Conservation (phyloP, 805 yeast genomes). For the Cyberlindnera petersonii region DNA sequence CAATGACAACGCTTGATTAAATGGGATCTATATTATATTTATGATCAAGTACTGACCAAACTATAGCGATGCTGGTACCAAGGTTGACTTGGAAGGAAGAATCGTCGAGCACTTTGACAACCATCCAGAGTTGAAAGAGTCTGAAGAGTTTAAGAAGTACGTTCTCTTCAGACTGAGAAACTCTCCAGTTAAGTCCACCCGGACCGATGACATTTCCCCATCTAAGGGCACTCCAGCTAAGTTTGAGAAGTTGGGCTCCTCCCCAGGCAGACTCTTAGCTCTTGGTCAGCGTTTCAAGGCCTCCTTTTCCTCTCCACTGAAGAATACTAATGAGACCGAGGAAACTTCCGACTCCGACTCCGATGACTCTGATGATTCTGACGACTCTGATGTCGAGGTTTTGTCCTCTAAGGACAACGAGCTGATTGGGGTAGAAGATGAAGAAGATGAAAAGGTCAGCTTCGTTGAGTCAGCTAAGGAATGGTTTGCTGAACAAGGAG, state of each 20-base stretch:
- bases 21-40: too few relatives aligned
- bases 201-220: conserved; percentile 9
- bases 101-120: conserved; percentile 26
- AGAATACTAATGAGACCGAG: conserved; percentile 4
- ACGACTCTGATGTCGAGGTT: conserved; percentile 15
- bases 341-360: not conserved
- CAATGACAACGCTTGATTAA: too few relatives aligned
- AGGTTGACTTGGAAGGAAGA: conserved; percentile 29
- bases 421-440: conserved; percentile 10
- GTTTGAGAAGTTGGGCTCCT: conserved; percentile 13
- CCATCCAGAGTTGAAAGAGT: conserved; percentile 30
- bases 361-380: conserved; percentile 10
- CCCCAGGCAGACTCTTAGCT: conserved; percentile 22
- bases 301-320: conserved; percentile 24
- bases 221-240: conserved; percentile 13
- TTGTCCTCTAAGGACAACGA: conserved; percentile 11
- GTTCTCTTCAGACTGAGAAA: conserved; percentile 26
- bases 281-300: conserved; percentile 21
- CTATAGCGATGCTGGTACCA: conserved; percentile 29
- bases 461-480: conserved; percentile 19
- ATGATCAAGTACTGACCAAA: conserved; percentile 13
- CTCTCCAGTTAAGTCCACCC: conserved; percentile 27
- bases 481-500: conserved; percentile 23
- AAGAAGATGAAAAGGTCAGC: conserved; percentile 15
- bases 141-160: conserved; percentile 23